These are phyloP conservation scores for Bolboschoenoplectus hybrid DNA, from an alignment of 202 grass and related monocot genomes.

Conservation along the genomic window DNA sequence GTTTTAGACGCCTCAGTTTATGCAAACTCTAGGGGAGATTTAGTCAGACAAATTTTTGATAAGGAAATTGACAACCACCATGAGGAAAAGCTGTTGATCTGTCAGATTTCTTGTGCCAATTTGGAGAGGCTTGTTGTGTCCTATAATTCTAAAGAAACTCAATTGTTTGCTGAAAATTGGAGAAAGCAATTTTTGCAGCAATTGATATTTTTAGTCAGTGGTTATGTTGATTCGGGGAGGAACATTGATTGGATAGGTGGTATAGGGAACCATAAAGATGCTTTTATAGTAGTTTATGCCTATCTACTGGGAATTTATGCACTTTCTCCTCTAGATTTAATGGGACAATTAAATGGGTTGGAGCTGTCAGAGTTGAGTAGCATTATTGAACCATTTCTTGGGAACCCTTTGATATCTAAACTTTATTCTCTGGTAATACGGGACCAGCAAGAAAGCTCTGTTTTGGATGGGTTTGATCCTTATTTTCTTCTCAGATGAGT, in stretches of 20 bases:
- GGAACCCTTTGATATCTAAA: constrained; percentile 84
- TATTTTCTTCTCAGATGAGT: constrained; percentile 91
- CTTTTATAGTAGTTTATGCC: constrained; percentile 74
- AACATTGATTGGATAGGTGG: constrained; percentile 82
- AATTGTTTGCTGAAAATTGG: constrained; percentile 61
- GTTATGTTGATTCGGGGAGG: constrained; percentile 64
- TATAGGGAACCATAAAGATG: constrained; percentile 93
- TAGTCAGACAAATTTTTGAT: constrained; percentile 92
- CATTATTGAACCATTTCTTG: constrained; percentile 68
- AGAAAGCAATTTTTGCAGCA: constrained; percentile 59
- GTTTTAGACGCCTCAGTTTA: constrained; percentile 60
- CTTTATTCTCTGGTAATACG: constrained; percentile 59
- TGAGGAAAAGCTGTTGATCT: constrained; percentile 93
- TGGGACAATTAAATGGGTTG: constrained; percentile 37
- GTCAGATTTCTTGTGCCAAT: constrained; percentile 81
- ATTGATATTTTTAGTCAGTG: constrained; percentile 53
- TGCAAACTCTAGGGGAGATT: constrained; percentile 61
- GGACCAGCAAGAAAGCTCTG: constrained; percentile 28
- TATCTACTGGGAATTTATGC: constrained; percentile 74
- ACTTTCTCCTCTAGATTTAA: constrained; percentile 40
- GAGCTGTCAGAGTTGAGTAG: constrained; percentile 53
- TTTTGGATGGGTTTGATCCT: constrained; percentile 63
- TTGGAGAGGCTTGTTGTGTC: constrained; percentile 68
- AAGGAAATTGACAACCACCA: constrained; percentile 99
- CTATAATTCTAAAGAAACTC: constrained; percentile 44